Conservation (phyloP, 139 green algal species). For the Picochlorum costavermella region DNA sequence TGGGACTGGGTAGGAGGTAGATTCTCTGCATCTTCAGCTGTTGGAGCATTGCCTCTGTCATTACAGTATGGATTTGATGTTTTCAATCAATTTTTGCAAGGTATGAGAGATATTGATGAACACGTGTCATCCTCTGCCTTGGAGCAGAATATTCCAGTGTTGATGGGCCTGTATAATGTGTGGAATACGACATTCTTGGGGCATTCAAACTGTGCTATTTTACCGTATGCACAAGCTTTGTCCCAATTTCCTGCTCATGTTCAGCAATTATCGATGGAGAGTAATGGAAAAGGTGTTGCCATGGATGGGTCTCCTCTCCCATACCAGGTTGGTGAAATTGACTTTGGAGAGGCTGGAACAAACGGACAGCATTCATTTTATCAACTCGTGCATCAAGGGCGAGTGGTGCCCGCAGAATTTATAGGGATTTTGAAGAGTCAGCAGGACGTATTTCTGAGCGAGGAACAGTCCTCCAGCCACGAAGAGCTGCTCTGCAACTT, state of each 20-base stretch:
- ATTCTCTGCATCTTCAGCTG: constrained; percentile 92
- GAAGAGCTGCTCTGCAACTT: constrained; percentile 99
- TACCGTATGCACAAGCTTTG: constrained; percentile 96
- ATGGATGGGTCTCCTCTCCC: constrained; percentile 78
- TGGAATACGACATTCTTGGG: constrained; percentile 98
- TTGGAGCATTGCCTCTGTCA: constrained; percentile 89
- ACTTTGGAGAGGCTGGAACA: constrained; percentile 99
- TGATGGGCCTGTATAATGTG: constrained; percentile 85
- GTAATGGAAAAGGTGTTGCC: constrained; percentile 96
- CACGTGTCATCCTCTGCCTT: constrained; percentile 87
- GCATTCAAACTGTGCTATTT: constrained; percentile 83
- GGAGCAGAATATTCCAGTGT: constrained; percentile 88
- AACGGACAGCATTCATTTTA: constrained; percentile 99
- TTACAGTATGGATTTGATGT: constrained; percentile 96
- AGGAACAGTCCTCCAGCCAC: constrained; percentile 96
- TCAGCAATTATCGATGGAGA: constrained; percentile 98
- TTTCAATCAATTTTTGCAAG: constrained; percentile 77
- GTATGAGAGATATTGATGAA: constrained; percentile 78
- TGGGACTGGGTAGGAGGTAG: constrained; percentile 97
- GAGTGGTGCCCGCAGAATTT: constrained; percentile 97
- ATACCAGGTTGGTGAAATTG: constrained; percentile 86
- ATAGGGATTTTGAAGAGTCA: constrained; percentile 93
- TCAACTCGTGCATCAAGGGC: constrained; percentile 70
- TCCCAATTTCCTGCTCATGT: constrained; percentile 96
- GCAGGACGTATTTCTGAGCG: constrained; percentile 80